Percentiles rank a stretch among this genome's conserved stretches.
Conservation (phyloP, 1,284 basidiomycete species). For the Afroboletus lepidellus region DNA sequence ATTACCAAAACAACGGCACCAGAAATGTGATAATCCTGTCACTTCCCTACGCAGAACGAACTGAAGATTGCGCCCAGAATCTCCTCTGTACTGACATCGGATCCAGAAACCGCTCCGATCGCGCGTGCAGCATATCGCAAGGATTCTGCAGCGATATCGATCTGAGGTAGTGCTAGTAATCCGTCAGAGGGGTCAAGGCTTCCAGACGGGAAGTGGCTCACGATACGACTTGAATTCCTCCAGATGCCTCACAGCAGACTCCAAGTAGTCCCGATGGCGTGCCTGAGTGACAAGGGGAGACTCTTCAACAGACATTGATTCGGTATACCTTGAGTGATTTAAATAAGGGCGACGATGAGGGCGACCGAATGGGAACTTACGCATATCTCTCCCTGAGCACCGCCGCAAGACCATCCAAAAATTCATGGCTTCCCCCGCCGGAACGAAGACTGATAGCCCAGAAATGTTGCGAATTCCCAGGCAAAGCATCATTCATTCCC, state of each 20-base stretch:
- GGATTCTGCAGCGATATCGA: slow-evolving; percentile 83
- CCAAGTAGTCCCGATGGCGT: slow-evolving; percentile 75
- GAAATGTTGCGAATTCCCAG: slow-evolving; percentile 7
- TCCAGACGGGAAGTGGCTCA: slow-evolving; percentile 40
- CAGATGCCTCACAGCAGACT: slow-evolving; percentile 62
- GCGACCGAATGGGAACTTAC: slow-evolving; percentile 11
- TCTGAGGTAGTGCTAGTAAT: slow-evolving; percentile 30
- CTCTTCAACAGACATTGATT: slow-evolving; percentile 18
- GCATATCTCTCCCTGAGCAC: slow-evolving; percentile 55
- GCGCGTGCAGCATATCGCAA: slow-evolving; percentile 79
- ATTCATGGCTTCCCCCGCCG: slow-evolving; percentile 52
- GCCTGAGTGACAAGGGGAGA: slow-evolving; percentile 73
- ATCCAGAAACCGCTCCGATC: slow-evolving; percentile 77
- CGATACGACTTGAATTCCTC: slow-evolving; percentile 63
- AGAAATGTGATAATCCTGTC: neutral
- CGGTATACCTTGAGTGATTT: slow-evolving; percentile 16
- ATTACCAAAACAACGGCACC: neutral
- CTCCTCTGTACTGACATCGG: slow-evolving; percentile 63
- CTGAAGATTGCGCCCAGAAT: slow-evolving; percentile 79
- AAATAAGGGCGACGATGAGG: neutral
- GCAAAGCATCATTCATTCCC: slow-evolving; percentile 10
- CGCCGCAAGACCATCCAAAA: slow-evolving; percentile 56
- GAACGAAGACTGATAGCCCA: slow-evolving; percentile 70
- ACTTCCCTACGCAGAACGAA: slow-evolving; percentile 87
- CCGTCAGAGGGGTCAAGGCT: neutral